Conservation (phyloP, 495 filamentous ascomycete species). For the Penicillium goetzii region DNA sequence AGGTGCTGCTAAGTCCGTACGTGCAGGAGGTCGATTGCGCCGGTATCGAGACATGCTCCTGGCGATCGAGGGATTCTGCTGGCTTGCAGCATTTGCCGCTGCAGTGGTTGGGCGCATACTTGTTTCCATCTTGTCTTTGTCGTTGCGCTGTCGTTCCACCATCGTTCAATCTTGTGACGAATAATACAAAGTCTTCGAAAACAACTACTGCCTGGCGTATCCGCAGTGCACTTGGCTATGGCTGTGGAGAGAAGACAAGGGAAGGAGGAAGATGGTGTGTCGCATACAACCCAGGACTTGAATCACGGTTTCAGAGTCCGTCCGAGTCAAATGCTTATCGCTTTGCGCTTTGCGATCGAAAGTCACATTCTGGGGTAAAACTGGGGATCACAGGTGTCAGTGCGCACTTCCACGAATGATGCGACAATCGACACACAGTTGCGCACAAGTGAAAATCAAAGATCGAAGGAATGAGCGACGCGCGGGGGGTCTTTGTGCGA, state of each 20-base stretch:
- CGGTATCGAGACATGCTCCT: constrained; percentile 65
- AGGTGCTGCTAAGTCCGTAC: constrained; percentile 27
- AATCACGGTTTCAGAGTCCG: neutral
- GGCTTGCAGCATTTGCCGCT: constrained; percentile 7
- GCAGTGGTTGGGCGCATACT: neutral
- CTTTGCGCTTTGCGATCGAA: neutral
- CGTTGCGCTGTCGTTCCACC: neutral
- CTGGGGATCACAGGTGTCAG: neutral
- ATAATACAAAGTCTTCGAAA: constrained; percentile 26
- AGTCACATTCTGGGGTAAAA: constrained; percentile 6
- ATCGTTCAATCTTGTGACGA: constrained; percentile 30
- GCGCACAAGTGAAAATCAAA: neutral
- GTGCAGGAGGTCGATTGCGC: constrained; percentile 39
- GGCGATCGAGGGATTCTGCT: constrained; percentile 44
- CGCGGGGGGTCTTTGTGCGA: neutral
- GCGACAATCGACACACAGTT: neutral
- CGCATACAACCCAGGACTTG: neutral
- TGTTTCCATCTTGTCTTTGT: neutral
- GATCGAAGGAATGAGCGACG: neutral
- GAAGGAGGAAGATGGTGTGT: neutral
- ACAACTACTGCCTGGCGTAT: neutral
- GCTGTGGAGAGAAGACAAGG: neutral
- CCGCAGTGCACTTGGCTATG: neutral
- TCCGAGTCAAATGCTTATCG: constrained; percentile 6
- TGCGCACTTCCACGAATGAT: neutral